Conservation (phyloP, 257 asterid species). For the Lycium barbarum region DNA sequence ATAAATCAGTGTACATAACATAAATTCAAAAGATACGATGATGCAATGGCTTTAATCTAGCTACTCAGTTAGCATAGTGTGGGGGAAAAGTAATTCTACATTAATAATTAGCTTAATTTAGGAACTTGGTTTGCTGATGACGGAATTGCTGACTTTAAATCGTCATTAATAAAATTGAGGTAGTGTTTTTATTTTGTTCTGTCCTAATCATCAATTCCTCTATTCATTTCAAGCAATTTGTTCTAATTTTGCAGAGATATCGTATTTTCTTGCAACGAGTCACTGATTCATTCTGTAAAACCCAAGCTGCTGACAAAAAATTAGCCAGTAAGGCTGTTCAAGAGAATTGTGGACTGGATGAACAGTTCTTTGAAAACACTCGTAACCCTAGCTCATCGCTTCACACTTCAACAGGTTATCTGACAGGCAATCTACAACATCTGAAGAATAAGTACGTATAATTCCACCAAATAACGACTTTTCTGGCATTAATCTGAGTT, state of each 20-base stretch:
- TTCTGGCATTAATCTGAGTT: background rate
- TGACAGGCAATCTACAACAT: background rate
- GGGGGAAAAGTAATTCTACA: background rate
- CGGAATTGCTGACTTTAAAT: background rate
- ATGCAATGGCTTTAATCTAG: background rate
- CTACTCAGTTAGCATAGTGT: background rate
- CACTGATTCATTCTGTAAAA: constrained; percentile 4
- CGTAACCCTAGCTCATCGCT: background rate
- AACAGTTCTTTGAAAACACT: background rate
- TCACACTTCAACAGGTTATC: constrained; percentile 13
- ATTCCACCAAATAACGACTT: background rate
- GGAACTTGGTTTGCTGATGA: constrained; percentile 2
- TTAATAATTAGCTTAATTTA: background rate
- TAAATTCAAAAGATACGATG: background rate
- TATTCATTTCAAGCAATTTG: background rate
- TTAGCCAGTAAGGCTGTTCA: constrained; percentile 1
- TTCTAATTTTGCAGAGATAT: constrained; percentile 27
- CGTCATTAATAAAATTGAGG: background rate
- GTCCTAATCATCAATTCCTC: background rate
- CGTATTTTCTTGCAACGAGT: background rate
- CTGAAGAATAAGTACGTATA: background rate
- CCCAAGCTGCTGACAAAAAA: constrained; percentile 7
- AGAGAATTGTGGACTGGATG: background rate
- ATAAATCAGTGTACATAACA: background rate
- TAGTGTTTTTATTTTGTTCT: background rate